A percentile compares a stretch with the other conserved stretches of the same genome.
Evolutionary conservation across 2,329 filamentous ascomycete species (phyloP).

Genomic region (Aureobasidium pullulans): DNA sequence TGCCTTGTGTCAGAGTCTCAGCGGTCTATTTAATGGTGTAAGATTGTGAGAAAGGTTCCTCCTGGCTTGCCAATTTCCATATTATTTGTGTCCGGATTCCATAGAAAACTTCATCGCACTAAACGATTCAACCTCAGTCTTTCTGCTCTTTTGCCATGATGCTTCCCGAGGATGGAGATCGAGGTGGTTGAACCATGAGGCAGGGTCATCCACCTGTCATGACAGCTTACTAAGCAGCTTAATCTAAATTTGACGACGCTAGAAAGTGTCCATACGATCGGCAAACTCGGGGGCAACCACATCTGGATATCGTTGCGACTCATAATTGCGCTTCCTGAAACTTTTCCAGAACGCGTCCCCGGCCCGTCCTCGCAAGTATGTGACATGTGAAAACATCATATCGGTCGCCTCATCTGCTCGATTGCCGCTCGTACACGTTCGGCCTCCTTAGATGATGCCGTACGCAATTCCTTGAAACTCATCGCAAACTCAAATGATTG

Average conservation of each 20-base stretch:
- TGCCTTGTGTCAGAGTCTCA: too few relatives aligned
- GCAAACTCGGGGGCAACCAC: background rate
- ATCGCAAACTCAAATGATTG: background rate
- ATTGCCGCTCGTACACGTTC: background rate
- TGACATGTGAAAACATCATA: background rate
- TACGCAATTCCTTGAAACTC: background rate
- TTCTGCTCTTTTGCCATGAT: too few relatives aligned
- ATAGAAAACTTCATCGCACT: too few relatives aligned
- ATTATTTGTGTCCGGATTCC: too few relatives aligned
- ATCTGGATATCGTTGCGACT: background rate
- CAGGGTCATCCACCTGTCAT: background rate
- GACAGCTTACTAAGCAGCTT: too few relatives aligned
- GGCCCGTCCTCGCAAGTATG: background rate
- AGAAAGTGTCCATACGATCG: background rate
- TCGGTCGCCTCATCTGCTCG: background rate
- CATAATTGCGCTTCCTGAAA: slow-evolving; percentile 9
- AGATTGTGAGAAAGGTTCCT: too few relatives aligned
- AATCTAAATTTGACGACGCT: background rate
- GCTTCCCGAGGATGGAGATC: too few relatives aligned
- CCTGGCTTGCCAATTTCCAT: too few relatives aligned
- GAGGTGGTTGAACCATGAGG: too few relatives aligned
- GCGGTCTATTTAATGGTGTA: too few relatives aligned
- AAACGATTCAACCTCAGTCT: too few relatives aligned
- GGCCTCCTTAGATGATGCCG: background rate
- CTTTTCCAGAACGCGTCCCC: background rate